phyloP scores from a whole-genome alignment of 495 filamentous ascomycete species.

The Zalerion maritima region DNA sequence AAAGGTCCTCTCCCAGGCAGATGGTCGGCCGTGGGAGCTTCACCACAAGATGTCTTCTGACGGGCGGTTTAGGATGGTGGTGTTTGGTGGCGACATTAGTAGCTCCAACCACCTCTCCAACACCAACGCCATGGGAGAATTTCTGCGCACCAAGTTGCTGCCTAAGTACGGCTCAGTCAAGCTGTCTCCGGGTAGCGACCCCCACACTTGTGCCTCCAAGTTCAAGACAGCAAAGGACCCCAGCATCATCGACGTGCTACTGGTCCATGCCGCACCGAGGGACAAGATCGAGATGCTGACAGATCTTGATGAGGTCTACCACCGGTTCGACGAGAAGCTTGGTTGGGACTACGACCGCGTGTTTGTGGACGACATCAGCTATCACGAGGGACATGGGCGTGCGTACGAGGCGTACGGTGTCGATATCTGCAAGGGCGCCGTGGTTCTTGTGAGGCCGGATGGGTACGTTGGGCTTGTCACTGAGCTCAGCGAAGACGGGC shows the following conservation, averaged over 20 bases:
- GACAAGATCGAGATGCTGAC: slow-evolving; percentile 31
- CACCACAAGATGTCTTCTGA: slow-evolving; percentile 30
- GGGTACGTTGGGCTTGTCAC: slow-evolving; percentile 47
- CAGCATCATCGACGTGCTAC: slow-evolving; percentile 41
- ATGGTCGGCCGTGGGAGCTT: slow-evolving; percentile 44
- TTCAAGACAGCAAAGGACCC: slow-evolving; percentile 26
- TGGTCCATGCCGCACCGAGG: slow-evolving; percentile 38
- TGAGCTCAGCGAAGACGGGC: slow-evolving; percentile 29
- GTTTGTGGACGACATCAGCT: slow-evolving; percentile 52
- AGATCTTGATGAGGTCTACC: slow-evolving; percentile 38
- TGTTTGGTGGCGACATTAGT: slow-evolving; percentile 47
- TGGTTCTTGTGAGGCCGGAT: slow-evolving; percentile 52
- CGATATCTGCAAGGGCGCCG: slow-evolving; percentile 33
- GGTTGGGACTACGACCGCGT: slow-evolving; percentile 48
- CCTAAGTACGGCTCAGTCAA: slow-evolving; percentile 4
- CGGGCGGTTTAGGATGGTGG: slow-evolving; percentile 50
- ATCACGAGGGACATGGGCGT: slow-evolving; percentile 49
- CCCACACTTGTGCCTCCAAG: slow-evolving; percentile 19
- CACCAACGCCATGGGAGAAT: slow-evolving; percentile 23
- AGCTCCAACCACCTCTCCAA: slow-evolving; percentile 22
- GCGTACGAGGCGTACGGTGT: slow-evolving; percentile 49
- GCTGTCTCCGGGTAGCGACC: slow-evolving; percentile 16
- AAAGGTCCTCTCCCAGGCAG: slow-evolving; percentile 44
- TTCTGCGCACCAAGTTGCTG: too few relatives aligned
- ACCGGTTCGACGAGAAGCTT: slow-evolving; percentile 37